Evolutionary conservation across 768 basidiomycete genomes (phyloP).

Genomic region (Lentinus brumalis): DNA sequence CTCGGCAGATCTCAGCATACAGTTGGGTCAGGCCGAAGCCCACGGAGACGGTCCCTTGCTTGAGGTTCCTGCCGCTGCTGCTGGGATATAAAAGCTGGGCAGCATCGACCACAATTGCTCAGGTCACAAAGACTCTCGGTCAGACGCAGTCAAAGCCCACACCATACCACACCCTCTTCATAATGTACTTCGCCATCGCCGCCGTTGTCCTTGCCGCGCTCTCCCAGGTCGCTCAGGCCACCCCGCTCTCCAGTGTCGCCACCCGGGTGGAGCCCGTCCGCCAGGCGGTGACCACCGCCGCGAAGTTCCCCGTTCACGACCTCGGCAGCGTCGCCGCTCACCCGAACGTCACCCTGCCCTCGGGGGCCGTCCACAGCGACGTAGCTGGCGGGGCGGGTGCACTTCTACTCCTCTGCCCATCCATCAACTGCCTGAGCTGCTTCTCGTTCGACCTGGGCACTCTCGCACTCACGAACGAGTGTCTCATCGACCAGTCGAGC

Average conservation of each 20-base stretch:
- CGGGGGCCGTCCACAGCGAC: background rate
- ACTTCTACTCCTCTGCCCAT: conserved; percentile 4
- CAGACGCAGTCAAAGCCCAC: background rate
- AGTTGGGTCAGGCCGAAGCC: background rate
- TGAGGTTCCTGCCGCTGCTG: background rate
- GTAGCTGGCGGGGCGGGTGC: background rate
- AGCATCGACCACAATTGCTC: background rate
- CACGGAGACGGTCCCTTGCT: background rate
- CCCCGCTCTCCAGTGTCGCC: background rate
- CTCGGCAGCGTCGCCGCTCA: background rate
- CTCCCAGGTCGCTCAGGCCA: background rate
- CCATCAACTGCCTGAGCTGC: conserved; percentile 1
- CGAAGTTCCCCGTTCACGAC: background rate
- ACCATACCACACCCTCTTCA: background rate
- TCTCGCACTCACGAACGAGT: background rate
- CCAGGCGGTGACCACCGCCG: background rate
- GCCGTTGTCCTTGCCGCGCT: background rate
- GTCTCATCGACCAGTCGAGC: background rate
- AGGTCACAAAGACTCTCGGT: background rate
- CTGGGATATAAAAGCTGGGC: background rate
- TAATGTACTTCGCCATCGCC: background rate
- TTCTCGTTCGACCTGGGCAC: background rate
- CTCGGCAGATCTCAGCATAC: background rate
- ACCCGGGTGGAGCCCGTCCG: background rate
- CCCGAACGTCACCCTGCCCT: background rate